phyloP scores from a whole-genome alignment of 306 rosid species.

The Sindora glabra region DNA sequence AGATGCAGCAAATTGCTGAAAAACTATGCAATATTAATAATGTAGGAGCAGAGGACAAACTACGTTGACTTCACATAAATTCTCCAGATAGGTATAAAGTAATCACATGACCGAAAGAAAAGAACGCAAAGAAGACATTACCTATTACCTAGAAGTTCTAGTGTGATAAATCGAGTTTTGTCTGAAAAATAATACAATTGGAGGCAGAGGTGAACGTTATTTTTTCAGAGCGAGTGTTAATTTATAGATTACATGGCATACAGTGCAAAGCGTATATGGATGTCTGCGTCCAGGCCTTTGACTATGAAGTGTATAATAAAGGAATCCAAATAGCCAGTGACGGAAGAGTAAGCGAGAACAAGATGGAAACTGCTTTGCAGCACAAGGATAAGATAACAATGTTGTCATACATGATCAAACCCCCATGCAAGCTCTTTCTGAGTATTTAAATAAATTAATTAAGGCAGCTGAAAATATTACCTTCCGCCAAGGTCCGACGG shows the following conservation, averaged over 20 bases:
- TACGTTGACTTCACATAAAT: not conserved
- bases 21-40: not conserved
- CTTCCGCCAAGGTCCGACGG: conserved; percentile 99
- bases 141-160: not conserved
- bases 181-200: not conserved
- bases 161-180: not conserved
- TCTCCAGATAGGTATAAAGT: not conserved
- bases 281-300: too few relatives aligned
- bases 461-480: conserved; percentile 29
- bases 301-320: not conserved
- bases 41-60: not conserved
- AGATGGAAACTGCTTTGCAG: not conserved
- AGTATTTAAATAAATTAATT: not conserved
- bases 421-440: not conserved
- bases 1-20: not conserved
- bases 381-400: not conserved
- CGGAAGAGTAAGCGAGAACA: not conserved
- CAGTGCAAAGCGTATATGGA: too few relatives aligned
- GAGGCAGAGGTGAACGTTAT: not conserved
- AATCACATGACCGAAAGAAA: not conserved
- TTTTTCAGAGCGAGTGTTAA: not conserved
- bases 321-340: not conserved
- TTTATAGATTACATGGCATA: too few relatives aligned
- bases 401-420: not conserved
- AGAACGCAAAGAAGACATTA: not conserved